Evolutionary conservation across 2,329 filamentous ascomycete genomes (phyloP).

Genomic region (Xylariales sp.): DNA sequence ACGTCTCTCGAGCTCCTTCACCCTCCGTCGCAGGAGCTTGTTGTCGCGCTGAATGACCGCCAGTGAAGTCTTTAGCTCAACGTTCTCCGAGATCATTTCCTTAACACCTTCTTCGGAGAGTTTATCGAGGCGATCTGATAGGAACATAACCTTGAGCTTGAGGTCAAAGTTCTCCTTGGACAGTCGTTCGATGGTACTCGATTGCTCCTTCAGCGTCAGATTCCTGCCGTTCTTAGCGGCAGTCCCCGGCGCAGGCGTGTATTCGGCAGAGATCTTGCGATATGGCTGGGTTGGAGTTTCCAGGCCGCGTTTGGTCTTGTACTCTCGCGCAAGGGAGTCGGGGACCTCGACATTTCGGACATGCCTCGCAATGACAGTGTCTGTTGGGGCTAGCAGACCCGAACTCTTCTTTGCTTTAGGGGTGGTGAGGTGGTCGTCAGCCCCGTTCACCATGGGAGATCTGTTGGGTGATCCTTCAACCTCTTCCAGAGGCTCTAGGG

Average conservation of each 20-base stretch:
- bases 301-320: constrained; percentile 68
- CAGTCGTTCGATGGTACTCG: constrained; percentile 90
- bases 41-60: constrained; percentile 88
- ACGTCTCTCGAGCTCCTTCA: constrained; percentile 83
- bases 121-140: constrained; percentile 88
- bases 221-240: constrained; percentile 58
- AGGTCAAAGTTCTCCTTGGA: constrained; percentile 98
- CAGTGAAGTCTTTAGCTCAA: constrained; percentile 87
- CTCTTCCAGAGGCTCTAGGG: constrained; percentile 47
- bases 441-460: constrained; percentile 25
- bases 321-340: constrained; percentile 81
- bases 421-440: constrained; percentile 56
- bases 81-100: constrained; percentile 97
- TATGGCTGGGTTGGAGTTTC: constrained; percentile 42
- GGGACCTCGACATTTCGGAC: constrained; percentile 88
- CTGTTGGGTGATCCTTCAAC: constrained; percentile 33
- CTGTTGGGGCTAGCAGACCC: constrained; percentile 64
- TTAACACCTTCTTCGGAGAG: constrained; percentile 94
- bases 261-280: constrained; percentile 40
- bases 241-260: constrained; percentile 48
- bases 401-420: constrained; percentile 57
- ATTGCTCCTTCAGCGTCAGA: constrained; percentile 93
- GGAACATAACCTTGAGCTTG: constrained; percentile 95
- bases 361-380: constrained; percentile 83
- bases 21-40: constrained; percentile 71